Percentiles rank a stretch among this genome's conserved stretches.
Conservation (phyloP, 257 asterid species). For the Henckelia pumila region DNA sequence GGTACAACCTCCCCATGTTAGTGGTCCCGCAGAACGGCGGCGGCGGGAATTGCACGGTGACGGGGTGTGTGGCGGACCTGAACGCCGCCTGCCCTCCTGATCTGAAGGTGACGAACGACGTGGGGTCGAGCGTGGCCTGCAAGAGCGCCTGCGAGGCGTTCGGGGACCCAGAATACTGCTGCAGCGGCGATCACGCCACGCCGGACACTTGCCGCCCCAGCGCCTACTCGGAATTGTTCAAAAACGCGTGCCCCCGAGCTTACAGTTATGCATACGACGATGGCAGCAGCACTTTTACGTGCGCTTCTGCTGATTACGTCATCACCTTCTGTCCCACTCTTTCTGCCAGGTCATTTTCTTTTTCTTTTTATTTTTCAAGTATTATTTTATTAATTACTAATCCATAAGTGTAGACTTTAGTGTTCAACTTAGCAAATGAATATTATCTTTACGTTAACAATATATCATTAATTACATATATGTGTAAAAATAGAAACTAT, state of each 20-base stretch:
- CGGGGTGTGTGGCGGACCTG: constrained; percentile 67
- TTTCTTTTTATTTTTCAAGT: too few relatives aligned
- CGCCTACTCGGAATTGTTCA: neutral
- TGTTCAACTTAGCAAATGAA: too few relatives aligned
- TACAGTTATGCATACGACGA: neutral
- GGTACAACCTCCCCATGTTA: constrained; percentile 72
- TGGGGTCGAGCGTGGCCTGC: constrained; percentile 45
- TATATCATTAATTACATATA: too few relatives aligned
- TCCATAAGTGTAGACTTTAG: too few relatives aligned
- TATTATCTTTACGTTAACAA: too few relatives aligned
- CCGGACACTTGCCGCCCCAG: neutral
- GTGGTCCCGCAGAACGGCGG: constrained; percentile 59
- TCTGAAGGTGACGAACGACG: constrained; percentile 37
- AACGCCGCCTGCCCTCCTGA: constrained; percentile 60
- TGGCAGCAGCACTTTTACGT: neutral
- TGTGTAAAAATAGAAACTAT: too few relatives aligned
- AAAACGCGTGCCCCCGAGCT: neutral
- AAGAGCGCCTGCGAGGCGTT: constrained; percentile 56
- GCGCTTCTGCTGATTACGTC: neutral
- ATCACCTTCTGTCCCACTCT: neutral
- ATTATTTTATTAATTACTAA: too few relatives aligned
- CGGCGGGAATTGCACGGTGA: constrained; percentile 51
- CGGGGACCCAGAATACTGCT: neutral
- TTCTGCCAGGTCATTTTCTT: neutral
- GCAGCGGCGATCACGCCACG: neutral